phyloP scores from a whole-genome alignment of 2,329 filamentous ascomycete genomes.

The Fusarium keratoplasticum region DNA sequence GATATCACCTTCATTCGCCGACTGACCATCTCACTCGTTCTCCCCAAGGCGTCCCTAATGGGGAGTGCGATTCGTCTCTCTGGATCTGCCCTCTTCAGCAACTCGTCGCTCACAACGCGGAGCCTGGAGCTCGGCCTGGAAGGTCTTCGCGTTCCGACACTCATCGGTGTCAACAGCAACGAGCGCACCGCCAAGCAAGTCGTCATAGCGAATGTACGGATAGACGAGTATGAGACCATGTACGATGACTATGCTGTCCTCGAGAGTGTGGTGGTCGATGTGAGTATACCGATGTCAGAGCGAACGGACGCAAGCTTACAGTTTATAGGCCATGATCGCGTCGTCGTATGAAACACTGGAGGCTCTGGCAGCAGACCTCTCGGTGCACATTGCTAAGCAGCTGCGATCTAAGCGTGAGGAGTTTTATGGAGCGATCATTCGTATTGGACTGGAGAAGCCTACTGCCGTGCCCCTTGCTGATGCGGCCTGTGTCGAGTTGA shows the following conservation, averaged over 20 bases:
- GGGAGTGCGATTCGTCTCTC: slow-evolving; percentile 70
- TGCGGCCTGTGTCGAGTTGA: slow-evolving; percentile 72
- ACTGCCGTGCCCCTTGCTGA: slow-evolving; percentile 80
- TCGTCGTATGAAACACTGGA: slow-evolving; percentile 74
- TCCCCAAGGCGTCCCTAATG: slow-evolving; percentile 77
- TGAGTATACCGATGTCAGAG: slow-evolving; percentile 50
- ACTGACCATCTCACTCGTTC: slow-evolving; percentile 63
- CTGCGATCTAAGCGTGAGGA: slow-evolving; percentile 46
- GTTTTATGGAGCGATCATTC: slow-evolving; percentile 61
- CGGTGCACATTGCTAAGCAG: slow-evolving; percentile 57
- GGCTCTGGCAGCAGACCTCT: slow-evolving; percentile 65
- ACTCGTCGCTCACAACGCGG: slow-evolving; percentile 41
- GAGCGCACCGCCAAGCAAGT: slow-evolving; percentile 76
- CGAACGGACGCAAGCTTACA: neutral
- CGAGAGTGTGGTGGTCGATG: slow-evolving; percentile 72
- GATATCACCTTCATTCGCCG: slow-evolving; percentile 52
- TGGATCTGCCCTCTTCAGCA: slow-evolving; percentile 56
- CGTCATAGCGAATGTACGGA: slow-evolving; percentile 70
- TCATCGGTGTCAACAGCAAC: slow-evolving; percentile 80
- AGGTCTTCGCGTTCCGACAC: slow-evolving; percentile 70
- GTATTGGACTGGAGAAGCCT: slow-evolving; percentile 76
- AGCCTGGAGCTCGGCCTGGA: slow-evolving; percentile 60
- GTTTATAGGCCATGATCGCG: slow-evolving; percentile 61
- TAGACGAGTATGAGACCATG: slow-evolving; percentile 63
- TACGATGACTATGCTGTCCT: slow-evolving; percentile 66